Percentiles rank a stretch among this genome's conserved stretches.
These are phyloP conservation scores for Botrytis paeoniae DNA, from an alignment of 2,329 filamentous ascomycete species.

Conservation along the genomic window DNA sequence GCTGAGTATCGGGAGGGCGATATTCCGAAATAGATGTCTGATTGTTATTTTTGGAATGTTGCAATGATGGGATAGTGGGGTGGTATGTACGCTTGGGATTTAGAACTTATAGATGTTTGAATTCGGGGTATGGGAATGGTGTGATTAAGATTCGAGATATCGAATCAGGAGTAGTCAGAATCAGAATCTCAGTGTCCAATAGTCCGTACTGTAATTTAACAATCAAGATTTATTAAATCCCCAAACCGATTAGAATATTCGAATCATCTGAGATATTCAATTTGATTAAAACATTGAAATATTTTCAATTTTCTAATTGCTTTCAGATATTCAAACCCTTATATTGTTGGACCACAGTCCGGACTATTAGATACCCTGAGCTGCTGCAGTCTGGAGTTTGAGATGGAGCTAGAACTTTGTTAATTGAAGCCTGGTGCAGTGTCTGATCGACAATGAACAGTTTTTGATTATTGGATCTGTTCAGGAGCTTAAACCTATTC, in stretches of 20 bases:
- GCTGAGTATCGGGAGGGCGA: not conserved
- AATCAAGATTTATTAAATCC: no score
- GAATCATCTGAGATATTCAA: no score
- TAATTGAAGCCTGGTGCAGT: not conserved
- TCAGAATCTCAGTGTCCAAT: no score
- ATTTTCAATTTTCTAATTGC: no score
- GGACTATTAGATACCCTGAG: no score
- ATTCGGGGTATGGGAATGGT: not conserved
- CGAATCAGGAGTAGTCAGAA: no score
- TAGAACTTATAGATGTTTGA: not conserved
- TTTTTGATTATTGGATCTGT: not conserved
- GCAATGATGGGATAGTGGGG: no score
- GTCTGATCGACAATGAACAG: not conserved
- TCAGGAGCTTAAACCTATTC: not conserved
- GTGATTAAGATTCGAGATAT: not conserved
- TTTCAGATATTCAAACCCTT: no score
- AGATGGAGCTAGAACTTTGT: not conserved
- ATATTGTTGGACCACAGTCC: no score
- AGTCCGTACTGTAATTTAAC: no score
- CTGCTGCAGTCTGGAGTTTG: not conserved
- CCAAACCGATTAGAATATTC: accelerated
- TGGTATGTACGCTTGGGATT: not conserved
- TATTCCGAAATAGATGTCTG: not conserved
- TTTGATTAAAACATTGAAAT: no score
- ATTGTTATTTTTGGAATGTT: no score